Percentiles rank a stretch among this genome's conserved stretches.
Conservation (phyloP, 139 green algal species). For the Coelastrella sp. region DNA sequence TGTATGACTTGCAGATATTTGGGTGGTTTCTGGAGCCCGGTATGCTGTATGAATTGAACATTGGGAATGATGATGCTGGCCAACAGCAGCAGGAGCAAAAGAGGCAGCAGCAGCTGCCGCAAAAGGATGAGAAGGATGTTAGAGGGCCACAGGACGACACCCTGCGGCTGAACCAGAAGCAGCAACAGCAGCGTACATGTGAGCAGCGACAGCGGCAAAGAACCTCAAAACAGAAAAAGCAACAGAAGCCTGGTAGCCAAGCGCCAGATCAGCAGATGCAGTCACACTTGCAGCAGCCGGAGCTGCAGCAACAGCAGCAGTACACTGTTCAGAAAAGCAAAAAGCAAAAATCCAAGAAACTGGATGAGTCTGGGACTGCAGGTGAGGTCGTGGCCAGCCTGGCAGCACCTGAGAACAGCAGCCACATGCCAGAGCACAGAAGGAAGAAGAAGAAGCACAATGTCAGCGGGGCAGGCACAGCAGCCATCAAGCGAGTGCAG, state of each 20-base stretch:
- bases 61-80: background rate
- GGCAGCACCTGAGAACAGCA: background rate
- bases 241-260: background rate
- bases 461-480: background rate
- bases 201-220: background rate
- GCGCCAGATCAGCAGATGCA: too few relatives aligned
- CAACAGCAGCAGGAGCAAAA: background rate
- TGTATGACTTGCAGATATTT: conserved; percentile 35
- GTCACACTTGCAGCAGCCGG: background rate
- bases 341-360: too few relatives aligned
- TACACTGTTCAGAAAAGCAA: too few relatives aligned
- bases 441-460: background rate
- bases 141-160: background rate
- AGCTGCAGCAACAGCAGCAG: background rate
- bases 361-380: too few relatives aligned
- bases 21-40: conserved; percentile 60
- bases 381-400: too few relatives aligned
- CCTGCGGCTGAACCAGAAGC: background rate
- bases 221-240: background rate
- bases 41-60: conserved; percentile 43
- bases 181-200: background rate
- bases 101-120: conserved; percentile 33
- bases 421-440: background rate
- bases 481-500: background rate
- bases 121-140: background rate